Conservation (phyloP, 495 filamentous ascomycete genomes). For the Aspergillus panamensis region DNA sequence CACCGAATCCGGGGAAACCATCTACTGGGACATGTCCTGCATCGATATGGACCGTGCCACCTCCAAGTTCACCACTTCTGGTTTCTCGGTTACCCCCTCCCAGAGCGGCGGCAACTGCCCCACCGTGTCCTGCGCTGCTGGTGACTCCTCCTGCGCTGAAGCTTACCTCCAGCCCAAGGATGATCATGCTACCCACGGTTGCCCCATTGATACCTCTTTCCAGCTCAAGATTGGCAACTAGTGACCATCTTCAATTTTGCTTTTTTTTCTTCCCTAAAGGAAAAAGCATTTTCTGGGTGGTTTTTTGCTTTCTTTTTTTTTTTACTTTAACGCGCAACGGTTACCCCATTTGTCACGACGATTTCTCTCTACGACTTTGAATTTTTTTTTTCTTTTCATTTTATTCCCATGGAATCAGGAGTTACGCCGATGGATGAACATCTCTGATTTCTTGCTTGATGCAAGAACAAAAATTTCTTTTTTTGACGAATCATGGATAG, state of each 20-base stretch:
- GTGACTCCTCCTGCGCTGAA: constrained; percentile 36
- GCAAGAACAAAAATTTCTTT: neutral
- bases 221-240: constrained; percentile 37
- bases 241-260: neutral
- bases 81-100: constrained; percentile 39
- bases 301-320: constrained; percentile 8
- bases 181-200: constrained; percentile 46
- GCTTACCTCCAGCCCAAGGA: constrained; percentile 43
- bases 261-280: constrained; percentile 4
- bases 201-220: constrained; percentile 43
- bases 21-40: constrained; percentile 48
- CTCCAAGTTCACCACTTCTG: constrained; percentile 41
- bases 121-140: constrained; percentile 37
- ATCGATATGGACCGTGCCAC: constrained; percentile 37
- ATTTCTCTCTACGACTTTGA: neutral
- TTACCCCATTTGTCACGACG: too few relatives aligned
- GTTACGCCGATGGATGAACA: neutral
- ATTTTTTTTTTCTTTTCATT: neutral
- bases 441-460: neutral
- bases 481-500: neutral
- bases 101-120: constrained; percentile 30
- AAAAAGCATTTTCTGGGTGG: too few relatives aligned
- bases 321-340: neutral
- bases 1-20: constrained; percentile 35
- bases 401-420: neutral